Conservation (phyloP, 2,329 filamentous ascomycete species). For the Alternaria postmessia region DNA sequence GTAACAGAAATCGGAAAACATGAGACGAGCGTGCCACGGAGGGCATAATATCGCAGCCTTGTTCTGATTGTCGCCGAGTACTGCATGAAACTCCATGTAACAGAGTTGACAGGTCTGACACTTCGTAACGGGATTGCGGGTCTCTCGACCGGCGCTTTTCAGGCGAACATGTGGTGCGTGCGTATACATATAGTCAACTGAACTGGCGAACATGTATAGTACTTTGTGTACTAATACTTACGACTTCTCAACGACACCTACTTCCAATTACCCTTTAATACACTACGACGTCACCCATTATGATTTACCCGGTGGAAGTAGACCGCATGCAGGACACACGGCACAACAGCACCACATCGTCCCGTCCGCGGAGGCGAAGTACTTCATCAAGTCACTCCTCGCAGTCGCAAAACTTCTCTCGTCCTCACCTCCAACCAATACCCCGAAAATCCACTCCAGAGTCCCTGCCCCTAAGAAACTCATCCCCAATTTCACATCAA, state of each 20-base stretch:
- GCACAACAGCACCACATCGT: constrained; percentile 5
- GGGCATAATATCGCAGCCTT: constrained; percentile 10
- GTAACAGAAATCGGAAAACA: background rate
- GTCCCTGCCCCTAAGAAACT: background rate
- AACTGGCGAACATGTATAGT: constrained; percentile 1
- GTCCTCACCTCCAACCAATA: constrained; percentile 8
- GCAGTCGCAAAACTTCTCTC: constrained; percentile 19
- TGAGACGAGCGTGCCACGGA: constrained; percentile 5
- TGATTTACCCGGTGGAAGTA: constrained; percentile 25
- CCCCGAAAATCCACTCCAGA: background rate
- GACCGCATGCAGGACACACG: constrained; percentile 11
- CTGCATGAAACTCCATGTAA: constrained; percentile 24
- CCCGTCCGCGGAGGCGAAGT: constrained; percentile 17
- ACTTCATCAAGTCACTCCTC: constrained; percentile 14
- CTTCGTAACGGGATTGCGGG: constrained; percentile 2
- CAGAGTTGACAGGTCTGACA: constrained; percentile 16
- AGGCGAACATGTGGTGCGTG: constrained; percentile 16
- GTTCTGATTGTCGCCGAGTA: constrained; percentile 2
- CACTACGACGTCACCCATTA: constrained; percentile 8
- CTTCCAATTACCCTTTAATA: background rate
- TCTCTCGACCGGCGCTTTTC: background rate
- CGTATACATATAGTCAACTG: constrained; percentile 14
- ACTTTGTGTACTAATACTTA: background rate
- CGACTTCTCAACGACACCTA: background rate
- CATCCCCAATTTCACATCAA: constrained; percentile 11